These are phyloP conservation scores for Aaosphaeria pasadenensis DNA, from an alignment of 2,329 filamentous ascomycete genomes.

Conservation along the genomic window DNA sequence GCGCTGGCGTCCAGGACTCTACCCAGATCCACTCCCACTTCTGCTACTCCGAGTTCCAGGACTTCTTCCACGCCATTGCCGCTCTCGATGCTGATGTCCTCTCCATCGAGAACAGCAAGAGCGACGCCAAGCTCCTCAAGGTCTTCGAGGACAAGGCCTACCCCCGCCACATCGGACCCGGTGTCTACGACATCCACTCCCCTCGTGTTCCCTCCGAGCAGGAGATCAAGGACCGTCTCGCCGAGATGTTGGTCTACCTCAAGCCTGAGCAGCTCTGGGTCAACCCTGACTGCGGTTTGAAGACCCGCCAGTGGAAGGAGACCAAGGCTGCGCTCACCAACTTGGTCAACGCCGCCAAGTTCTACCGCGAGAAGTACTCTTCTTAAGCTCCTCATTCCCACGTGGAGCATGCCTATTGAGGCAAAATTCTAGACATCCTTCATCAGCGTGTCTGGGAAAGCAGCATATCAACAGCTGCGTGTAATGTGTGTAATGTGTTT, in stretches of 20 bases:
- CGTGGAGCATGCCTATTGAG: slow-evolving; percentile 19
- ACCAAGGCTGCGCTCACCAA: slow-evolving; percentile 94
- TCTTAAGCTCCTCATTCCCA: slow-evolving; percentile 41
- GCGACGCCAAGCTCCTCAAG: slow-evolving; percentile 96
- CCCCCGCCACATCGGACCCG: slow-evolving; percentile 96
- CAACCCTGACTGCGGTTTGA: slow-evolving; percentile 98
- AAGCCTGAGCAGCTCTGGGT: slow-evolving; percentile 99
- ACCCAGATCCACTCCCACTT: slow-evolving; percentile 99
- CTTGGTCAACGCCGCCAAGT: slow-evolving; percentile 98
- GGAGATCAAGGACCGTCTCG: slow-evolving; percentile 97
- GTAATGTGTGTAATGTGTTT: slow-evolving; percentile 40
- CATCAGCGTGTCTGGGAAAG: slow-evolving; percentile 30
- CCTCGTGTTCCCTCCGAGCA: slow-evolving; percentile 94
- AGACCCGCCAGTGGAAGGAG: slow-evolving; percentile 98
- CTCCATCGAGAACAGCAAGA: slow-evolving; percentile 99
- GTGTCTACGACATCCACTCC: slow-evolving; percentile 99
- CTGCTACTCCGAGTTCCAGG: slow-evolving; percentile 99
- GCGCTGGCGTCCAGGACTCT: slow-evolving; percentile 86
- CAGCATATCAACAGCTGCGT: slow-evolving; percentile 38
- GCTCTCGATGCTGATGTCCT: slow-evolving; percentile 97
- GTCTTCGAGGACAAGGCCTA: slow-evolving; percentile 98
- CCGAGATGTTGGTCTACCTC: slow-evolving; percentile 95
- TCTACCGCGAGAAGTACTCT: slow-evolving; percentile 85
- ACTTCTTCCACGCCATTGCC: slow-evolving; percentile 99
- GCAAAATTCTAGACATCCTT: slow-evolving; percentile 21